Evolutionary conservation across 139 green algal species (phyloP), one percentile per base, ranked within the genome.

Genomic region (Spirogloea muscicola): DNA sequence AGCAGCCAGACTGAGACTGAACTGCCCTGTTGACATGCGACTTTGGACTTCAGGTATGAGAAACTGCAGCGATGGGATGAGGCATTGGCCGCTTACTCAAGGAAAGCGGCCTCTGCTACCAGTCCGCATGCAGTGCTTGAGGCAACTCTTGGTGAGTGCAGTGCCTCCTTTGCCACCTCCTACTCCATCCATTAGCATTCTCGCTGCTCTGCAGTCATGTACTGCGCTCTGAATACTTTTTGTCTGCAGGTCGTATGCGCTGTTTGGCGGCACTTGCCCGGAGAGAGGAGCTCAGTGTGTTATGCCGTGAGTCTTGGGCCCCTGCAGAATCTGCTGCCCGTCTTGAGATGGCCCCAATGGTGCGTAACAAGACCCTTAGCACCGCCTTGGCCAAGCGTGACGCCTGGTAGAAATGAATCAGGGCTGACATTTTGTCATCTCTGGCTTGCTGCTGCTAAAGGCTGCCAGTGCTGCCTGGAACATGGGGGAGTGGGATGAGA

Each of bases 61-160:
- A 97, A 98, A 87, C 88, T 98, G 70, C 89, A 93, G 71, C 88
- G 90, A 33, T 99, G 93, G 93, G 93, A 98, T 34, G 89, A 97
- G 63, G 94, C 94, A 10, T 80, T 97, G 55, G 85, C 89, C 0
- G 91, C 90, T 0, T 98, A 98, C 76, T 84, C 92, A 58, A 62
- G 80, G 18, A 91, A 89, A 68, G 68, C 43, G 3, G 51, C 52
- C 3, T 36, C 37, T 16, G 41, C 66, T 13, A 3, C 31, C 33
- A 68, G 10, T 1, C 31, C 37, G 1, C 38, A 66, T 2, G 43
- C 38, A 38, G 49, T 40, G 2, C 64, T 87, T 4, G 88, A 94
- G 21, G 89, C 89, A n/a, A 68, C 78, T 52, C 68, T 92, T 6
- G 89, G 89, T 0, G 13, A 9, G 13, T 21, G 6, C 13, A 13